Evolutionary conservation across 805 yeast species (phyloP).

Genomic region (Wickerhamiella parazyma): DNA sequence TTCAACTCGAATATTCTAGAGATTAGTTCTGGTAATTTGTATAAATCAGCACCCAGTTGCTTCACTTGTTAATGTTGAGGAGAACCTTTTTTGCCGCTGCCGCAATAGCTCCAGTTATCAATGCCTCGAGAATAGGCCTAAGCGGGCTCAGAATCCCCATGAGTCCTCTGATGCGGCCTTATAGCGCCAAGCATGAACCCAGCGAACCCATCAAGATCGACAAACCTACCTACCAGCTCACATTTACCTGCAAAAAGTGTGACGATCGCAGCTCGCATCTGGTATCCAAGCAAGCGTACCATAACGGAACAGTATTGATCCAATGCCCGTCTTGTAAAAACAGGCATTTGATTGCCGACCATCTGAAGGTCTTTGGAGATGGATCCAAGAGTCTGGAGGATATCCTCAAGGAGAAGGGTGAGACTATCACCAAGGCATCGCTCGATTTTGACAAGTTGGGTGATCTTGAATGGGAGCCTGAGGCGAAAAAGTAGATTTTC

Average conservation of each 20-base stretch:
- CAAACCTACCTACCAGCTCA: conserved; percentile 69
- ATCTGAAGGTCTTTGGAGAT: conserved; percentile 71
- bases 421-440: conserved; percentile 47
- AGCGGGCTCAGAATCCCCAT: not conserved
- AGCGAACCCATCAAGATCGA: conserved; percentile 37
- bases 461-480: conserved; percentile 23
- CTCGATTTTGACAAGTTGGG: conserved; percentile 38
- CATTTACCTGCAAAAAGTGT: conserved; percentile 87
- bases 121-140: not conserved
- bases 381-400: conserved; percentile 65
- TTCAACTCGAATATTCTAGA: not conserved
- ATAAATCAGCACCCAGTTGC: not conserved
- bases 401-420: conserved; percentile 62
- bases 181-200: not conserved
- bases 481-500: not conserved
- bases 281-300: conserved; percentile 87
- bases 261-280: conserved; percentile 70
- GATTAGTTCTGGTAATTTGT: too few species aligned
- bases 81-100: not conserved
- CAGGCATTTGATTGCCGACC: conserved; percentile 86
- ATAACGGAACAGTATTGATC: conserved; percentile 70
- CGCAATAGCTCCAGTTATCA: not conserved
- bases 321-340: conserved; percentile 86
- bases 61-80: not conserved
- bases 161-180: not conserved